Base-by-base conservation (phyloP, 1,284 basidiomycete species). In the Irpex sp. region DNA sequence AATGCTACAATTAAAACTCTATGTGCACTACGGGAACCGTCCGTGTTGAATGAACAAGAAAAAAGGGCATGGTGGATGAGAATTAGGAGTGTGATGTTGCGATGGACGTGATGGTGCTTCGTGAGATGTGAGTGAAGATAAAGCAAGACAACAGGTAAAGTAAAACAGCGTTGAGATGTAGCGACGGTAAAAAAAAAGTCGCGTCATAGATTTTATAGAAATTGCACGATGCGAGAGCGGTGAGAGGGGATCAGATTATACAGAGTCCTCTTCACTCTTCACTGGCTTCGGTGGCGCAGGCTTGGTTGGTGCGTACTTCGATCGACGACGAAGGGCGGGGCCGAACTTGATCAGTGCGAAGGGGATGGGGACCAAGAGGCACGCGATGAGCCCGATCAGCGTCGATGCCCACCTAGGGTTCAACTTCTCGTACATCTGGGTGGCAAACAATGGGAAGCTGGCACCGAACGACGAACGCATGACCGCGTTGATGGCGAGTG, bases 401-500 rank as follows among this genome's bases (percentile, higher is more conserved):
- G 75, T 74, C 26, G 71, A 72, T 26, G 75, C 76, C 75, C 75
- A 77, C 47, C 72, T 70, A 15, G 74, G 73, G 66, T 72, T 72
- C 37, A 79, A 68, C 56, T 44, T 68, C 4, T 73, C 63, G 68
- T 68, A 79, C 76, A 79, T 77, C 68, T 78, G 75, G 37, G 65
- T 71, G 47, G 74, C 74, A 64, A 76, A 76, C 7, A 79, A 69
- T 54, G 78, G 78, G 71, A 79, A 78, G 36, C 69, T 70, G 4
- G 75, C 76, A 51, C 77, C 78, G 62, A 78, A 77, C 52, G 73
- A 48, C 49, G 73, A 75, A 15, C 79, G 76, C 8, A 74, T 65
- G 64, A 79, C 75, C 36, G 77, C 77, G 64, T 70, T 74, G 34
- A 73, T 68, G 6, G 77, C 76, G 44, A 80, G 74, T 37, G 77